phyloP scores from a whole-genome alignment of 306 rosid genomes.

The Adenanthera pavonina region DNA sequence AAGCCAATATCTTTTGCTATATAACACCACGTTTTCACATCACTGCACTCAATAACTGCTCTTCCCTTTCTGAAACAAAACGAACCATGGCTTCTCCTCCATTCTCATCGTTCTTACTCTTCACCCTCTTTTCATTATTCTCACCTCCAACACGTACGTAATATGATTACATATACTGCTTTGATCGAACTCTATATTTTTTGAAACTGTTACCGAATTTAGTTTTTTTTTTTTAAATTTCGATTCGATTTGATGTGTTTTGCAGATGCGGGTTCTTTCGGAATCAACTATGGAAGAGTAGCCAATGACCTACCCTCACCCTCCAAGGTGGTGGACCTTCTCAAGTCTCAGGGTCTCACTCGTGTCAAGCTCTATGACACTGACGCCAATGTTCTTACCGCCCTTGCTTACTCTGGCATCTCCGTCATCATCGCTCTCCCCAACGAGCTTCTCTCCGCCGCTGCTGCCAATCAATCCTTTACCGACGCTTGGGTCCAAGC shows the following conservation, averaged over 20 bases:
- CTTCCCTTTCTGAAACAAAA: conserved; percentile 39
- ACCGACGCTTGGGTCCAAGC: conserved; percentile 80
- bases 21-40: conserved; percentile 11
- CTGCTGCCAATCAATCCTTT: conserved; percentile 62
- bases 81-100: conserved; percentile 52
- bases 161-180: background rate
- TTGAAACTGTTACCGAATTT: background rate
- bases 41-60: conserved; percentile 9
- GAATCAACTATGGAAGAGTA: conserved; percentile 79
- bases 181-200: background rate
- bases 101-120: conserved; percentile 9
- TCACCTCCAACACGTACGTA: conserved; percentile 53
- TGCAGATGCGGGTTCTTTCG: conserved; percentile 61
- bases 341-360: conserved; percentile 60
- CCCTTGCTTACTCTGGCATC: conserved; percentile 64
- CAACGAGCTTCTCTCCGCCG: conserved; percentile 71
- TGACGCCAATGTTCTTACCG: conserved; percentile 60
- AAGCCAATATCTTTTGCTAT: conserved; percentile 39
- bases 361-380: conserved; percentile 83
- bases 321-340: conserved; percentile 62
- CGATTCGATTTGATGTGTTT: background rate
- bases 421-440: conserved; percentile 64
- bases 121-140: conserved; percentile 35
- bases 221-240: background rate
- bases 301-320: conserved; percentile 74